Conservation (phyloP, 441 rosid genomes). For the Melastoma candidum region DNA sequence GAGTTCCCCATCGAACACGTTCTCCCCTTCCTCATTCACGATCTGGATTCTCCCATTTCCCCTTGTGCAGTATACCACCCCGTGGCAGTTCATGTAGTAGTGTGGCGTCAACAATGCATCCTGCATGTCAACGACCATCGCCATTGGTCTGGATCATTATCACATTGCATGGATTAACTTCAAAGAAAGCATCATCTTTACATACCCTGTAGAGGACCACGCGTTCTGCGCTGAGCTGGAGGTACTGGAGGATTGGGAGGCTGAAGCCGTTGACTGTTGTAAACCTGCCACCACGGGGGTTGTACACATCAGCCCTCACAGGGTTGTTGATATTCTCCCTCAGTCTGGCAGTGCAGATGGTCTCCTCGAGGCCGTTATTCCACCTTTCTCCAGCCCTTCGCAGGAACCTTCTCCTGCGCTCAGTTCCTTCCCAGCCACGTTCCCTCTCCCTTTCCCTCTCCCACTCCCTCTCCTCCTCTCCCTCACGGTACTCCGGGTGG, state of each 20-base stretch:
- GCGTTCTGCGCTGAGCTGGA: conserved; percentile 43
- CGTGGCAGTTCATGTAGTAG: conserved; percentile 21
- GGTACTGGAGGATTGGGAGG: conserved; percentile 32
- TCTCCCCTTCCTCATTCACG: conserved; percentile 10
- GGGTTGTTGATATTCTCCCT: conserved; percentile 33
- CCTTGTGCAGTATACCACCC: conserved; percentile 12
- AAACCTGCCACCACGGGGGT: conserved; percentile 39
- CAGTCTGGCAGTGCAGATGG: conserved; percentile 33
- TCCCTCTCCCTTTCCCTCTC: not conserved
- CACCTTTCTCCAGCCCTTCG: not conserved
- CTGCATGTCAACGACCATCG: conserved; percentile 10
- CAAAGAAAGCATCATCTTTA: too few species aligned
- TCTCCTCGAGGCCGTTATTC: conserved; percentile 42
- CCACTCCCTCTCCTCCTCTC: not conserved
- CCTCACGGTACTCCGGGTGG: conserved; percentile 14
- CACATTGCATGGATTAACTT: too few species aligned
- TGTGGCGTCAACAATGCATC: conserved; percentile 16
- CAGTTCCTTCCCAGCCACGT: not conserved
- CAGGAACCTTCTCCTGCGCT: not conserved
- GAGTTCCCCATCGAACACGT: conserved; percentile 13
- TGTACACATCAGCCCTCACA: conserved; percentile 32
- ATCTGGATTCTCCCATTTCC: conserved; percentile 18
- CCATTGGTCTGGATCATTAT: not conserved
- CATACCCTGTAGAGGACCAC: conserved; percentile 35
- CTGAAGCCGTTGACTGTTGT: conserved; percentile 31